Evolutionary conservation across 2,329 filamentous ascomycete species (phyloP).

Genomic region (Verticillium zaregamsianum): DNA sequence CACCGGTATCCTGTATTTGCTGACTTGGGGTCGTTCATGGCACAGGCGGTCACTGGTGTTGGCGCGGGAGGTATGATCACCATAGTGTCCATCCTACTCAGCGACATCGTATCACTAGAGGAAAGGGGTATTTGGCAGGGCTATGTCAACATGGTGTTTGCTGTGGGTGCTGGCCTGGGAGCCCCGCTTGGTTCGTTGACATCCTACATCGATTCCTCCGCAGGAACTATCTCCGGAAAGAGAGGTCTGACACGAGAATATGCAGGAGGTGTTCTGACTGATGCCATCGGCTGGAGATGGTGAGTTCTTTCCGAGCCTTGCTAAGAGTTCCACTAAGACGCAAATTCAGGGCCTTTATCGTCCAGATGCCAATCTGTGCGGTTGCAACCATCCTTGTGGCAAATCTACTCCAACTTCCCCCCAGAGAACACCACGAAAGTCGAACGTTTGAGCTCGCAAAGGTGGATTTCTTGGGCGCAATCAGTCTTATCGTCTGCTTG

Average conservation of each 20-base stretch:
- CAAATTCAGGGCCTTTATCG: background rate
- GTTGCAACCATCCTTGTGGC: background rate
- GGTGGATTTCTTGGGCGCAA: background rate
- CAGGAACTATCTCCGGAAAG: background rate
- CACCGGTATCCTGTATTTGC: too few relatives aligned
- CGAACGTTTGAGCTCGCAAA: background rate
- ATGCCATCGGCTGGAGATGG: background rate
- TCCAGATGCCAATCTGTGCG: background rate
- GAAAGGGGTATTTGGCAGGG: background rate
- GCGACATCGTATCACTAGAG: background rate
- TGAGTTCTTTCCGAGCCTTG: background rate
- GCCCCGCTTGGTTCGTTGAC: background rate
- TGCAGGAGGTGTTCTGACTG: background rate
- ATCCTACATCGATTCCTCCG: background rate
- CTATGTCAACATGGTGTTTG: background rate
- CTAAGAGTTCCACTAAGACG: background rate
- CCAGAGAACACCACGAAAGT: background rate
- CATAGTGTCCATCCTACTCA: background rate
- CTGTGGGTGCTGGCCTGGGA: background rate
- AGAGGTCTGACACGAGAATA: background rate
- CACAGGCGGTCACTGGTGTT: background rate
- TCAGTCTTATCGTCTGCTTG: background rate
- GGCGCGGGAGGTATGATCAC: background rate
- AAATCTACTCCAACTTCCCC: background rate
- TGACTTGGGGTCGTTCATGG: background rate